Percentiles rank a stretch among this genome's conserved stretches.
Evolutionary conservation across 257 asterid genomes (phyloP).

Genomic region (Marsdenia floribunda): DNA sequence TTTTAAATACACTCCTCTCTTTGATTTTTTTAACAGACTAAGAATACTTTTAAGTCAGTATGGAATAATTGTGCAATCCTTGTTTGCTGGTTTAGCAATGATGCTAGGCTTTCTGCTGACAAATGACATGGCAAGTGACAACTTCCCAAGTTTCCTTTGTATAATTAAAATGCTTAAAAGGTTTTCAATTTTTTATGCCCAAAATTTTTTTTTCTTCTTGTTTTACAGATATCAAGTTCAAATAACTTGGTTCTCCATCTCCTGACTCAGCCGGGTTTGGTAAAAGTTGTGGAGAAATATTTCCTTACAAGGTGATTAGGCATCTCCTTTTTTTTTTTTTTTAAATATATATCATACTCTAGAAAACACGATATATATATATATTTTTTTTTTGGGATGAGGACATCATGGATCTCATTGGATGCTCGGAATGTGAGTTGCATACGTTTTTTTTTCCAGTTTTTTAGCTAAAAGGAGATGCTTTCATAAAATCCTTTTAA

Average conservation of each 20-base stretch:
- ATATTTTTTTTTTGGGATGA: no score
- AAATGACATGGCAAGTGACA: conserved; percentile 48
- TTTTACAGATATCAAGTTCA: conserved; percentile 37
- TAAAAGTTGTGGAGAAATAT: conserved; percentile 30
- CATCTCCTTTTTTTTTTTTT: no score
- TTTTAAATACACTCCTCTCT: conserved; percentile 2
- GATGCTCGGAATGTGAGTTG: conserved; percentile 88
- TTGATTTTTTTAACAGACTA: conserved; percentile 45
- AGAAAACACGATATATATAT: no score
- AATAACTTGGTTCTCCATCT: conserved; percentile 30
- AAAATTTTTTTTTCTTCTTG: conserved; percentile 1
- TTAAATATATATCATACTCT: no score
- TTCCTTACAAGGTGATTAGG: conserved; percentile 32
- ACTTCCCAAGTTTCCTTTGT: conserved; percentile 8
- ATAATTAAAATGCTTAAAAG: background rate
- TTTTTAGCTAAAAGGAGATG: background rate
- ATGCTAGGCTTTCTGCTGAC: conserved; percentile 41
- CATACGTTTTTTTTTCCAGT: background rate
- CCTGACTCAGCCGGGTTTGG: conserved; percentile 23
- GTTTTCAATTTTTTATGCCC: conserved; percentile 8
- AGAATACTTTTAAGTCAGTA: conserved; percentile 39
- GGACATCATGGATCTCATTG: conserved; percentile 81
- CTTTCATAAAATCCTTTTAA: background rate
- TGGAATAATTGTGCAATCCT: conserved; percentile 39
- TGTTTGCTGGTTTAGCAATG: conserved; percentile 46